A percentile compares a stretch with the other conserved stretches of the same genome.
Evolutionary conservation across 1,284 basidiomycete species (phyloP).

Genomic region (Ceratorhiza oryzae-sativae): DNA sequence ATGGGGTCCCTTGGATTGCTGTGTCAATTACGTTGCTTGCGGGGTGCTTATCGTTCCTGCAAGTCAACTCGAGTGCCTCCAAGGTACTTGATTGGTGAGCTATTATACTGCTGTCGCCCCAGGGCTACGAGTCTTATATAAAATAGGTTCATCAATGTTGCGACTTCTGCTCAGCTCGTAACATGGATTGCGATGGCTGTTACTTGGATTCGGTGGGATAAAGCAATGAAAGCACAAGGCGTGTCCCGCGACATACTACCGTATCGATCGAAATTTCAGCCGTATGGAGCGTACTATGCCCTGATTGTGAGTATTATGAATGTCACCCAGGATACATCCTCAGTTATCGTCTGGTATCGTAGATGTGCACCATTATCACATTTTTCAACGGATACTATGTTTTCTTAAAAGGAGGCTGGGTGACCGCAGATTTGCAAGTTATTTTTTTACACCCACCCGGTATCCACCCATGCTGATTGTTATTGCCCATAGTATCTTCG

Average conservation of each 20-base stretch:
- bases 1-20: constrained; percentile 46
- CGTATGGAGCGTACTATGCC: constrained; percentile 29
- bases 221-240: constrained; percentile 46
- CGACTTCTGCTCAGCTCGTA: constrained; percentile 32
- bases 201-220: constrained; percentile 47
- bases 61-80: constrained; percentile 43
- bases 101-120: constrained; percentile 38
- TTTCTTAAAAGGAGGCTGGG: constrained; percentile 31
- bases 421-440: constrained; percentile 28
- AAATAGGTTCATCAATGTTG: constrained; percentile 43
- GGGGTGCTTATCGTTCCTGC: constrained; percentile 46
- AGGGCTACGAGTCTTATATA: background rate
- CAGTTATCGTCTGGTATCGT: background rate
- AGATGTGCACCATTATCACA: constrained; percentile 18
- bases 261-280: constrained; percentile 23
- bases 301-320: constrained; percentile 3
- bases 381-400: constrained; percentile 38
- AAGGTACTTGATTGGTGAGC: constrained; percentile 47
- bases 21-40: constrained; percentile 44
- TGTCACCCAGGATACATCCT: background rate
- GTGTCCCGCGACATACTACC: constrained; percentile 38
- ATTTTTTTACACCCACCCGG: background rate
- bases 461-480: background rate
- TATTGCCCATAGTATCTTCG: constrained; percentile 20
- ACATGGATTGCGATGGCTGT: constrained; percentile 47